phyloP scores from a whole-genome alignment of 2,329 filamentous ascomycete species.

The Aspergillus puulaauensis region DNA sequence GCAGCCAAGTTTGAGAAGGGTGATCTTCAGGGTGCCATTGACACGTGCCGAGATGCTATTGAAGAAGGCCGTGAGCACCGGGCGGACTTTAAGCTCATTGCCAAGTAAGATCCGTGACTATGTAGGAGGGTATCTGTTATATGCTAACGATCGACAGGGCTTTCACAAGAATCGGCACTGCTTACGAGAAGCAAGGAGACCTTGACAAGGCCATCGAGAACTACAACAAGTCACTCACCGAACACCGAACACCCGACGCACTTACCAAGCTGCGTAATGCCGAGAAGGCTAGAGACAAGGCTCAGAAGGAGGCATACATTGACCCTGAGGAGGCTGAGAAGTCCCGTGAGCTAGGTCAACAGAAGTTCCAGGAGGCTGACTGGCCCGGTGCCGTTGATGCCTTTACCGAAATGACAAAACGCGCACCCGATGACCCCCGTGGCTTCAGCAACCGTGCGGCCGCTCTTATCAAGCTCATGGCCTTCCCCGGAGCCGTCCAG shows the following conservation, averaged over 20 bases:
- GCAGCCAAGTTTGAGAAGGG: slow-evolving; percentile 96
- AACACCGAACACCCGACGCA: slow-evolving; percentile 93
- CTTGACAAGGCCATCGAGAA: slow-evolving; percentile 76
- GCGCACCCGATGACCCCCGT: slow-evolving; percentile 85
- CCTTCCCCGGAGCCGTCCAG: slow-evolving; percentile 87
- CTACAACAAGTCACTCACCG: slow-evolving; percentile 91
- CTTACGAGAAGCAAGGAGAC: slow-evolving; percentile 88
- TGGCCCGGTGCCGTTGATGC: slow-evolving; percentile 94
- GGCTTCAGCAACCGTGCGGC: slow-evolving; percentile 97
- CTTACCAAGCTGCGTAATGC: slow-evolving; percentile 87
- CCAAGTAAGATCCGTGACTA: slow-evolving; percentile 62
- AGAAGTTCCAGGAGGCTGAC: slow-evolving; percentile 95
- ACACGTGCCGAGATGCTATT: slow-evolving; percentile 81
- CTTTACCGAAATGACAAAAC: slow-evolving; percentile 96
- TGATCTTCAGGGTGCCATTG: slow-evolving; percentile 83
- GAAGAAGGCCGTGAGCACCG: slow-evolving; percentile 86
- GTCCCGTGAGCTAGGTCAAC: slow-evolving; percentile 89
- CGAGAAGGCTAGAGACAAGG: slow-evolving; percentile 80
- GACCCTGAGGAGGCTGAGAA: slow-evolving; percentile 91
- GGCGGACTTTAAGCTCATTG: slow-evolving; percentile 97
- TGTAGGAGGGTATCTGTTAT: background rate
- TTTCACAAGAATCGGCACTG: slow-evolving; percentile 91
- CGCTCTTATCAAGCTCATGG: slow-evolving; percentile 93
- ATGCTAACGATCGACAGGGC: slow-evolving; percentile 47
- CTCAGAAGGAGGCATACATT: slow-evolving; percentile 76